Base-by-base conservation (phyloP, 2,329 filamentous ascomycete species). In the Dactylellina drechsleri region DNA sequence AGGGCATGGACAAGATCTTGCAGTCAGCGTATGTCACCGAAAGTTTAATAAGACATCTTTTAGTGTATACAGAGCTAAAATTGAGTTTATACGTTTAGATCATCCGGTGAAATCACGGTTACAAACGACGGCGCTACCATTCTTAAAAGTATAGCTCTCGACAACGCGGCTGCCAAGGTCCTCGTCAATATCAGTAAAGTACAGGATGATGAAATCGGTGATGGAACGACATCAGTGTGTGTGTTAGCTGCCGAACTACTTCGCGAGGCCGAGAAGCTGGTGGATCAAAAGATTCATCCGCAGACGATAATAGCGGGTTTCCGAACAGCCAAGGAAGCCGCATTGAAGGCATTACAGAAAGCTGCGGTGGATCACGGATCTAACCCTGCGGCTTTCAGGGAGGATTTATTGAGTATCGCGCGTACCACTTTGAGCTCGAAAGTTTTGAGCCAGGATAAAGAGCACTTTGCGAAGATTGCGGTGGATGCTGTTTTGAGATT, bases 271-370 rank as follows among this genome's bases (percentile, higher is more conserved):
- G 95, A 99, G 85, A 94, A 96, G 85, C 88, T 99, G 58, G 92
- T 99, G 79, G 92, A 96, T 85, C 93, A 94, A 86, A 98, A 98
- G 85, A 97, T 99, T 80, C 95, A 99, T 83, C 95, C 95, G 60
- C 95, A 99, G 86, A 98, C 95, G 61, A 99, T 99, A 83, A 99
- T 99, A 81, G 95, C 99, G 81, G 95, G 95, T 61, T 99, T 96
- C 87, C 89, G 95, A 85, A 96, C 99, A 91, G 95, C 95, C 62
- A 96, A 92, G 83, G 87, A 88, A 61, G 94, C 95, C 62, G 93
- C 95, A 31, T 87, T 99, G 60, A 86, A 90, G 81, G 93, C 93
- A 36, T 86, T 99, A 50, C 91, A 93, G 82, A 90, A 90, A 80
- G 89, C 89, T 16, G 93, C 95, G 18, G 91, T 96, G 62, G 91